Percentiles rank a stretch among this genome's conserved stretches.
These are phyloP conservation scores for Mycosphaerella sp. DNA, from an alignment of 2,329 filamentous ascomycete species.

Conservation along the genomic window DNA sequence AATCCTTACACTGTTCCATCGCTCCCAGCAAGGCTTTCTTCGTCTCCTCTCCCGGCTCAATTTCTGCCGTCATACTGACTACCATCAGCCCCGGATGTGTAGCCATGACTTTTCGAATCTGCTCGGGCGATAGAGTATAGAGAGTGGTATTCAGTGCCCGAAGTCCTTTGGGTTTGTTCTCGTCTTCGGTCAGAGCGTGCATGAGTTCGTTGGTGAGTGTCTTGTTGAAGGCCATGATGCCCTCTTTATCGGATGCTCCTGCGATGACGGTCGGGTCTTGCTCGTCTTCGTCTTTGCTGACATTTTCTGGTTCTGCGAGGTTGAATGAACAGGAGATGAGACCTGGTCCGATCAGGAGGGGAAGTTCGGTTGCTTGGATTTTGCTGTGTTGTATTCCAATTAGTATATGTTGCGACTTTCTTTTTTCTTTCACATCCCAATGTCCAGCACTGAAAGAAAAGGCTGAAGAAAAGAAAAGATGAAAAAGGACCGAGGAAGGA, in stretches of 20 bases:
- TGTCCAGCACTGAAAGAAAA: too few species aligned
- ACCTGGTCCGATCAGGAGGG: constrained; percentile 33
- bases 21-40: constrained; percentile 33
- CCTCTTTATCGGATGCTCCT: constrained; percentile 30
- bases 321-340: constrained; percentile 38
- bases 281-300: constrained; percentile 29
- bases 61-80: constrained; percentile 34
- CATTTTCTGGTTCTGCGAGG: constrained; percentile 31
- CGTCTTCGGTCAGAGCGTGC: constrained; percentile 32
- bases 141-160: constrained; percentile 38
- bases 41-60: constrained; percentile 33
- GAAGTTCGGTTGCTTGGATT: constrained; percentile 36
- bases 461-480: not conserved
- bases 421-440: too few species aligned
- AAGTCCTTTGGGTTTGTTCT: constrained; percentile 30
- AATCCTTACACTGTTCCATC: constrained; percentile 27
- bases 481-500: too few species aligned
- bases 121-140: constrained; percentile 35
- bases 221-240: constrained; percentile 35
- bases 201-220: constrained; percentile 27
- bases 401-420: not conserved
- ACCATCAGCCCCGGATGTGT: constrained; percentile 37
- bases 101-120: constrained; percentile 34
- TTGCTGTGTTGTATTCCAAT: constrained; percentile 16
- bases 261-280: constrained; percentile 28